Base-by-base conservation (phyloP, 164 flowering plant genomes). In the Kingdonia uniflora region DNA sequence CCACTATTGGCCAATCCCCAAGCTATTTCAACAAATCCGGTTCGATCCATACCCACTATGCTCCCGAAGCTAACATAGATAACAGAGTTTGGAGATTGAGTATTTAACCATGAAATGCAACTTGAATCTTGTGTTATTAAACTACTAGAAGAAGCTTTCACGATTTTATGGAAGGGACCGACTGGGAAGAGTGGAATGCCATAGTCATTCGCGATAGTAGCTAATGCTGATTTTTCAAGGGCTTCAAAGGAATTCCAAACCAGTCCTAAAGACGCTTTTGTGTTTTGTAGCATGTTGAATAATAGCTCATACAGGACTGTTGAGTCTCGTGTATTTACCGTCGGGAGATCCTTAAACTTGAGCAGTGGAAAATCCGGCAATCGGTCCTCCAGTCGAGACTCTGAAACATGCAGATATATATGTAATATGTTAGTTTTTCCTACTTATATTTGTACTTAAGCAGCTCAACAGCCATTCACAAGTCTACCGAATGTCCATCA, bases 51-150 rank as follows among this genome's bases (percentile, higher is more conserved):
- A 19, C 16, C 43, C 2, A 65, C 76, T 53, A 71, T 0, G 57
- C 78, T 74, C 4, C 80, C 81, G 14, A 68, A 61, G 63, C 80
- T 76, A 0, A 71, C 64, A 25, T 74, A 76, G 24, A 76, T 49
- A 1, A 76, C 78, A 0, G 78, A 62, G 6, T 42, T 49, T 12
- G 61, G 63, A 2, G 74, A 53, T 51, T 69, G 78, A 23, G 52
- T 55, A 33, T 76, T 70, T 1, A 76, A 70, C 78, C 81, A 76
- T 8, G 53, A 23, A 6, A 76, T 43, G 67, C 73, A 73, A 21
- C 42, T 51, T 0, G 1, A 22, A 53, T 76, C 76, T n/a, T 73
- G 69, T 40, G 29, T 20, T 4, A 69, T 37, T 23, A 66, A 51
- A 53, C 74, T 76, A 38, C 67, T 56, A 11, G 63, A 45, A 11